Evolutionary conservation across 257 asterid genomes (phyloP), one percentile per base, ranked within the genome.

Genomic region (Fraxinus cuspidata): DNA sequence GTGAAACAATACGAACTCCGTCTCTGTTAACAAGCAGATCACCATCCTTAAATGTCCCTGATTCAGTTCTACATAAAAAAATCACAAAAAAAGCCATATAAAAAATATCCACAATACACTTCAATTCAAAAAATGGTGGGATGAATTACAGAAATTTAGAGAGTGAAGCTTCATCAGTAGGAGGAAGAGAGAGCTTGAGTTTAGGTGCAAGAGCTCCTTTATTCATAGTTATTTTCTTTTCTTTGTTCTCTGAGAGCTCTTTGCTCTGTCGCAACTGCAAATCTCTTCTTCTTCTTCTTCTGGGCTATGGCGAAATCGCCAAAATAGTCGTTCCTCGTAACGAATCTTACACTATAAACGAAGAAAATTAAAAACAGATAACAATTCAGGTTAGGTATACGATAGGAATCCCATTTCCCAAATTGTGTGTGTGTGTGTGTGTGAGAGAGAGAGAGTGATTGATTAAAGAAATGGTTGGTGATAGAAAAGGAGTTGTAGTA

Each of bases 41-140:
- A 25, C 98, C 99, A 88, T 92, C 94, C 92, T 86, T 96, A 77
- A 96, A 96, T 37, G 99, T 96, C 74, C 99, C 99, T 35, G 99
- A 96, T 77, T 88, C 92, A 77, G 97, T 87, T 88, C 98, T 93
- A 83, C 78, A 84, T 3, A 78, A 27, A 68, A 78, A 27, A 68
- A 23, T 9, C 73, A 35, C n/a, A 28, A 6, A 73, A n/a, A n/a
- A 51, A 68, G 76, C 23, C 81, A 81, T 79, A 85, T 83, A 72
- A 75, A 9, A 69, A 19, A 74, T 31, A 51, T 1, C 34, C 32
- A 32, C 47, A 73, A 42, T 2, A 66, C 23, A 16, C 34, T 63
- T 10, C 2, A 27, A 32, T 63, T 10, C 1, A 79, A 73, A 76
- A 35, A 77, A 31, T 38, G 23, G 37, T 27, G 77, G 63, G 4